Evolutionary conservation across 805 yeast species (phyloP).

Genomic region (Wickerhamomyces hampshirensis): DNA sequence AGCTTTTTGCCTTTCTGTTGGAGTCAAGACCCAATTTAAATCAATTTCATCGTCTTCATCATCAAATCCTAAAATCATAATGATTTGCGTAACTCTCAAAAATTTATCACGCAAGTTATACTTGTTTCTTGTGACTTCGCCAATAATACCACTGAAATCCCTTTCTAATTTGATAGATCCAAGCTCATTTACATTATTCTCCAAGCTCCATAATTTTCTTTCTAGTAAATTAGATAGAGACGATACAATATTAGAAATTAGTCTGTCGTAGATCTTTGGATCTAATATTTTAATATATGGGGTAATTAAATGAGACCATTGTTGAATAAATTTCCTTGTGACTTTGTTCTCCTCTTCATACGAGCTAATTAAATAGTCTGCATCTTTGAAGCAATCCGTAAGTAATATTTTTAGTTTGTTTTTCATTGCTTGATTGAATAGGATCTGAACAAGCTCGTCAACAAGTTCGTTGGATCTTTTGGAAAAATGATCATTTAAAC

Average conservation of each 20-base stretch:
- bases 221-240: constrained; percentile 57
- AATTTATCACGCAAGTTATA: constrained; percentile 77
- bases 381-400: constrained; percentile 34
- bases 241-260: constrained; percentile 46
- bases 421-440: constrained; percentile 45
- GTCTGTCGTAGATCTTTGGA: constrained; percentile 44
- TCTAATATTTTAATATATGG: constrained; percentile 64
- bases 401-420: constrained; percentile 38
- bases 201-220: constrained; percentile 59
- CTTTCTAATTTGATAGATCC: constrained; percentile 83
- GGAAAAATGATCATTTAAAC: constrained; percentile 21
- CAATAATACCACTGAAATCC: constrained; percentile 70
- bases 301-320: constrained; percentile 59
- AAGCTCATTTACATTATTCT: constrained; percentile 67
- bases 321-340: constrained; percentile 47
- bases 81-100: constrained; percentile 76
- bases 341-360: constrained; percentile 30
- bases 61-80: constrained; percentile 77
- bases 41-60: constrained; percentile 53
- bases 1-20: constrained; percentile 64
- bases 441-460: constrained; percentile 35
- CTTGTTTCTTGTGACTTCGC: constrained; percentile 65
- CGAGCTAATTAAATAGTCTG: constrained; percentile 20
- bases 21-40: constrained; percentile 71
- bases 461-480: constrained; percentile 28